Evolutionary conservation across 208 protist genomes (phyloP).

Genomic region (Trypanosoma melophagium): DNA sequence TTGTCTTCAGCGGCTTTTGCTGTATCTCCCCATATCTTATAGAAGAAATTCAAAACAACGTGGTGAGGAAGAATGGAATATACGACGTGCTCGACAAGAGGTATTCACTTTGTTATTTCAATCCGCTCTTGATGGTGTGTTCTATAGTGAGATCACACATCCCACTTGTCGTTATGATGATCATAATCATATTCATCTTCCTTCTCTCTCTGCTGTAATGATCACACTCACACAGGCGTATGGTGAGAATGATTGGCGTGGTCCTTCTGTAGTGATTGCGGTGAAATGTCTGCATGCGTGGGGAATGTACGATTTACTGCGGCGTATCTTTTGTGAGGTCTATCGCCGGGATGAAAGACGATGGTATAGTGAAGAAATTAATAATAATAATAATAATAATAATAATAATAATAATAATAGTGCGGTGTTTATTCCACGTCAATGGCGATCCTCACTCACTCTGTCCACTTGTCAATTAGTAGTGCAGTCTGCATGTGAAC

Average conservation of each 20-base stretch:
- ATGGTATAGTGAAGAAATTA: neutral
- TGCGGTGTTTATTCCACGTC: neutral
- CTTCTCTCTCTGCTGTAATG: conserved; percentile 9
- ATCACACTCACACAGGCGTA: conserved; percentile 30
- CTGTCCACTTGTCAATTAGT: conserved; percentile 19
- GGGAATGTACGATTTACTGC: conserved; percentile 39
- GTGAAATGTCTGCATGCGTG: conserved; percentile 55
- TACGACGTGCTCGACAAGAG: conserved; percentile 15
- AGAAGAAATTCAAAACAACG: neutral
- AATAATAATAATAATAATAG: neutral
- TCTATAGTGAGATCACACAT: neutral
- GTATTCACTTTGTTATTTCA: conserved; percentile 25
- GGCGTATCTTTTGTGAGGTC: conserved; percentile 36
- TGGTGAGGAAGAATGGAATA: neutral
- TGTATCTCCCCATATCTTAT: conserved; percentile 7
- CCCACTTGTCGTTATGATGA: neutral
- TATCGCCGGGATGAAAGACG: conserved; percentile 28
- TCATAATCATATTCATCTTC: neutral
- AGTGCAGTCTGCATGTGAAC: conserved; percentile 18
- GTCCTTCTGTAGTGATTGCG: conserved; percentile 47
- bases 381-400: conserved; percentile 1
- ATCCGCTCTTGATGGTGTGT: conserved; percentile 15
- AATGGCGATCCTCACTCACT: conserved; percentile 7
- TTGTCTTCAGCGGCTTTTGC: conserved; percentile 20
- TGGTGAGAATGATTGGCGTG: conserved; percentile 33